phyloP scores from a whole-genome alignment of 2,329 filamentous ascomycete species.

The Niveomyces coronatus region DNA sequence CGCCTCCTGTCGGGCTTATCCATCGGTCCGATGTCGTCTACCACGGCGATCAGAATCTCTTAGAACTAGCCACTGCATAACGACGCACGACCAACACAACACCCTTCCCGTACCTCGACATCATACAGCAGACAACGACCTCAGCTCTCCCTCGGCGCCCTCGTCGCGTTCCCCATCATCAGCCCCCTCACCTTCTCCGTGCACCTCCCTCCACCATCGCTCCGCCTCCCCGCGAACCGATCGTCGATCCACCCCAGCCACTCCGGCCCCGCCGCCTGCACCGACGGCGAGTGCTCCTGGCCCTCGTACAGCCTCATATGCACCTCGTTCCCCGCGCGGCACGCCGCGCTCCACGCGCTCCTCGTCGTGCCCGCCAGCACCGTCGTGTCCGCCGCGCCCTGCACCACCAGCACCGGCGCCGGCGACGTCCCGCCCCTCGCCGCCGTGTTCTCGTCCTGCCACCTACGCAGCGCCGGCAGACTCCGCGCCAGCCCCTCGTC shows the following conservation, averaged over 20 bases:
- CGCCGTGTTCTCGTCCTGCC: conserved; percentile 6
- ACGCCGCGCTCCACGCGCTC: conserved; percentile 4
- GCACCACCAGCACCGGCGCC: conserved; percentile 11
- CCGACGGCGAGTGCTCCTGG: conserved; percentile 7
- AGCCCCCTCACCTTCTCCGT: neutral
- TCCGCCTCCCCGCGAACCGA: neutral
- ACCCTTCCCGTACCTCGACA: too few species aligned
- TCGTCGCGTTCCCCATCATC: neutral
- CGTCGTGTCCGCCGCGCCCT: conserved; percentile 9
- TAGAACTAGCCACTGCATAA: too few species aligned
- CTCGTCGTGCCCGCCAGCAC: conserved; percentile 6
- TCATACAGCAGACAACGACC: neutral
- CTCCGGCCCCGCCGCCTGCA: conserved; percentile 4
- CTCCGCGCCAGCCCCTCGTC: neutral
- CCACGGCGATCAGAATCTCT: too few species aligned
- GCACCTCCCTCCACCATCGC: neutral
- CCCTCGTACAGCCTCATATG: conserved; percentile 8
- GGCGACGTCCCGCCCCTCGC: conserved; percentile 7
- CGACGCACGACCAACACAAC: too few species aligned
- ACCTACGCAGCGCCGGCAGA: neutral
- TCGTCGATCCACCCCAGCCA: conserved; percentile 8
- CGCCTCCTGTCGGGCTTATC: too few species aligned
- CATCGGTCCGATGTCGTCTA: too few species aligned
- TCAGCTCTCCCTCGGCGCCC: neutral
- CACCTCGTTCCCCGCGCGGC: conserved; percentile 8